Base-by-base conservation (phyloP, 139 green algal species). In the Haematococcus sp. region DNA sequence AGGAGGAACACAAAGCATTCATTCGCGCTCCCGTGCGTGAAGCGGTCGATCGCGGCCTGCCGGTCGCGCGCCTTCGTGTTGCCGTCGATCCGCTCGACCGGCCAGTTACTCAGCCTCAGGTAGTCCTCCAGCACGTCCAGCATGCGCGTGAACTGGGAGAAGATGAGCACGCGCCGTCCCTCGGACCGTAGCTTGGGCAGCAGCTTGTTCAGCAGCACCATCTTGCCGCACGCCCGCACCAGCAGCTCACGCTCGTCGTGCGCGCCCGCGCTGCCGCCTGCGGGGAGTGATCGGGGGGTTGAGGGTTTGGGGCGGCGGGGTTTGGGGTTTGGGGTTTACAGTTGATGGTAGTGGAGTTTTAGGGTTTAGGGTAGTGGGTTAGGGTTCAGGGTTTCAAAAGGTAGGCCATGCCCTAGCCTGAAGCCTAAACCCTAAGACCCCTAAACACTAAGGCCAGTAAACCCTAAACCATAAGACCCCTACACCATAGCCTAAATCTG, bases 1-100 rank as follows among this genome's bases (percentile, higher is more conserved):
- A 98, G 84, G 77, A 98, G 87, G 81, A 97, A 98, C 25, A 92
- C 85, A 85, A 97, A 98, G 30, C 82, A 74, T 0, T 31, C 4
- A 30, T 4, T 46, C 49, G 28, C 67, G 35, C 60, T 73, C 93
- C 40, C 81, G 1, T 76, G 87, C 76, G 95, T 94, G 86, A 89
- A 98, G 25, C 94, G 84, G 86, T 98, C 94, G 35, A 98, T 98
- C 55, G 92, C 92, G 5, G 79, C 80, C 84, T 98, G 92, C 15
- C 92, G 84, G 33, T 93, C 89, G 1, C 81, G 71, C 32, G 76
- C 68, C 17, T 70, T 83, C 31, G 74, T 79, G 76, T 58, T 77
- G 30, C 86, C 94, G 74, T 98, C 94, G 40, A 98, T 92, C 68
- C 94, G 93, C 84, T 97, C 94, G n/a, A 78, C 76, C 0, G 89